phyloP scores from a whole-genome alignment of 148 eudicot species.

The Vaccinium vitisidaea region DNA sequence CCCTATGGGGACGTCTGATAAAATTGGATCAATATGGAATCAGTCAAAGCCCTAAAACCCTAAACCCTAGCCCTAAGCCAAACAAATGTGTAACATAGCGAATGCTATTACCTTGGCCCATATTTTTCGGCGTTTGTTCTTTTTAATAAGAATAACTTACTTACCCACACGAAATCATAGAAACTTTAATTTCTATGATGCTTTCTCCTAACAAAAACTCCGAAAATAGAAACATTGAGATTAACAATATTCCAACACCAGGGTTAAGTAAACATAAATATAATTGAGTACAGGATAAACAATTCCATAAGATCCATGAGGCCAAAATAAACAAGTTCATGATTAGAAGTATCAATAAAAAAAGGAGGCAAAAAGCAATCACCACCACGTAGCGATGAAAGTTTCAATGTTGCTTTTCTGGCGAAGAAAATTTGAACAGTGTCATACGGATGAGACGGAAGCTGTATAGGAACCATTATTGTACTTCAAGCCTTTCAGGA shows the following conservation, averaged over 20 bases:
- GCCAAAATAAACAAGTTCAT: not conserved
- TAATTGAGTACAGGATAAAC: not conserved
- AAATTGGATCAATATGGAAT: too few relatives aligned
- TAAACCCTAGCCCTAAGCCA: not conserved
- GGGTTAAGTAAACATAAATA: not conserved
- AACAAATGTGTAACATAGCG: not conserved
- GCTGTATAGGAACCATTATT: conserved; percentile 55
- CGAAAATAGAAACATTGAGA: not conserved
- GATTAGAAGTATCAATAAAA: not conserved
- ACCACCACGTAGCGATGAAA: not conserved
- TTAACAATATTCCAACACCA: not conserved
- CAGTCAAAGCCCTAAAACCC: too few relatives aligned
- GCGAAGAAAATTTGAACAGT: not conserved
- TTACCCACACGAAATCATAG: not conserved
- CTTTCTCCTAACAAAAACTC: not conserved
- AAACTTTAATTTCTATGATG: not conserved
- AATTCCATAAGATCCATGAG: not conserved
- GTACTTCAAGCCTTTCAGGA: conserved; percentile 65
- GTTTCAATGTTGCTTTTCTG: not conserved
- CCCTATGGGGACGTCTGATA: too few relatives aligned
- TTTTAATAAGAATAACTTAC: not conserved
- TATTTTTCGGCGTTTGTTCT: not conserved
- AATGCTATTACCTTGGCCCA: not conserved
- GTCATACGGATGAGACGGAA: conserved; percentile 51
- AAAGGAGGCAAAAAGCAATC: not conserved